Conservation (phyloP, 257 asterid species). For the Solanum gracilifrons region DNA sequence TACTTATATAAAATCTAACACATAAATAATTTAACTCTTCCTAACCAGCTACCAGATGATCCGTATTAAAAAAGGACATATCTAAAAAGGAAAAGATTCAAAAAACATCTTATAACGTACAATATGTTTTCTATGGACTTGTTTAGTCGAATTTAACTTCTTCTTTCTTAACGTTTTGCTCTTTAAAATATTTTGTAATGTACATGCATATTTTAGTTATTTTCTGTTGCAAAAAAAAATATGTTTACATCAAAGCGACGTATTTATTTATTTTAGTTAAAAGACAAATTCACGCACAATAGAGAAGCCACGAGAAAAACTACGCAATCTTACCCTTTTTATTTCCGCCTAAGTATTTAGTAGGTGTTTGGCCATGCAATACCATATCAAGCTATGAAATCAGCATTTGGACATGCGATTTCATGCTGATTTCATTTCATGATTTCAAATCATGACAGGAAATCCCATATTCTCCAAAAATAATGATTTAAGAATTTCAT, state of each 20-base stretch:
- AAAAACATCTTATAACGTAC: neutral
- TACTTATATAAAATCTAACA: too few species aligned
- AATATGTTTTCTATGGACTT: neutral
- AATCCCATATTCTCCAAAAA: too few species aligned
- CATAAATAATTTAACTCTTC: too few species aligned
- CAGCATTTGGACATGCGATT: too few species aligned
- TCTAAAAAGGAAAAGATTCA: too few species aligned
- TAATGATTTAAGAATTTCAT: too few species aligned
- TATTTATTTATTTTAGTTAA: neutral
- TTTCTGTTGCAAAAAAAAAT: neutral
- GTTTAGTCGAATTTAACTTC: neutral
- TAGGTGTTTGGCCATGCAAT: too few species aligned
- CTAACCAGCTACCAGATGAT: too few species aligned
- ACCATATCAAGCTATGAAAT: too few species aligned
- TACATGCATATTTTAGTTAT: neutral
- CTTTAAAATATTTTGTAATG: neutral
- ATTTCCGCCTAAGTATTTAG: neutral
- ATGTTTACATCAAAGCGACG: neutral
- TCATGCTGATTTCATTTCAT: too few species aligned
- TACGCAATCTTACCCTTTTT: neutral
- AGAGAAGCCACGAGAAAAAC: neutral
- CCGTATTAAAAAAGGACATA: too few species aligned
- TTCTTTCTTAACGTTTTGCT: neutral
- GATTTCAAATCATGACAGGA: too few species aligned
- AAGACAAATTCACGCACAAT: neutral